Base-by-base conservation (phyloP, 1,284 basidiomycete species). In the Cerioporus squamosus region DNA sequence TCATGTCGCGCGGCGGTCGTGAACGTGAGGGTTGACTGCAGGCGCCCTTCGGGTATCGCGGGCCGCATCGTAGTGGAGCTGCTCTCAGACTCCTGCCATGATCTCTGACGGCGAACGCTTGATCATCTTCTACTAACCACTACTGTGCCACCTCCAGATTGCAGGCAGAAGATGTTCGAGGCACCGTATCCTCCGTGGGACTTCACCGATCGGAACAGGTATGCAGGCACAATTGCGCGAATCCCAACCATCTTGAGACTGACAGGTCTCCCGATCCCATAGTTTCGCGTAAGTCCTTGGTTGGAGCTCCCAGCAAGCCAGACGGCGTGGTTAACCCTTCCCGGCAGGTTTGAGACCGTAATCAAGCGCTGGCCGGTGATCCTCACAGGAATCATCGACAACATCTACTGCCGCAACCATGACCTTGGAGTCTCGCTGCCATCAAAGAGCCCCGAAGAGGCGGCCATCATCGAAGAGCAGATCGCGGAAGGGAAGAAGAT, bases 291-390 rank as follows among this genome's bases (percentile, higher is more conserved):
- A 45, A 39, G 67, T 61, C 14, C 23, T 38, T 29, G 20, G 48
- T 42, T 44, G 22, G 31, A 2, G 9, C 5, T 29, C 26, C 26
- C 26, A 29, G 26, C 26, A 5, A 29, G 26, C 26, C 26, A 3
- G 6, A 29, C 6, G 26, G 6, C 3, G 26, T 29, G 26, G 26
- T 29, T 29, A 29, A 29, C 26, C 7, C 22, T 20, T 31, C 26
- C 26, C 10, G 2, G 2, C 57, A 91, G 85, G 50, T 87, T 82
- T 60, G 79, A 83, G 47, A 85, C 84, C 3, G 79, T 86, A 8
- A 66, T 79, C 52, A 80, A 81, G 72, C 81, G 94, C 57, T 98
- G 97, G 97, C 97, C 97, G 1, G 81, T 91, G 31, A 98, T 97
- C 65, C 79, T 95, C 48, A 94, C 94, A 6, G 82, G 83, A 57